Base-by-base conservation (phyloP, 306 rosid species). In the Vicia villosa region DNA sequence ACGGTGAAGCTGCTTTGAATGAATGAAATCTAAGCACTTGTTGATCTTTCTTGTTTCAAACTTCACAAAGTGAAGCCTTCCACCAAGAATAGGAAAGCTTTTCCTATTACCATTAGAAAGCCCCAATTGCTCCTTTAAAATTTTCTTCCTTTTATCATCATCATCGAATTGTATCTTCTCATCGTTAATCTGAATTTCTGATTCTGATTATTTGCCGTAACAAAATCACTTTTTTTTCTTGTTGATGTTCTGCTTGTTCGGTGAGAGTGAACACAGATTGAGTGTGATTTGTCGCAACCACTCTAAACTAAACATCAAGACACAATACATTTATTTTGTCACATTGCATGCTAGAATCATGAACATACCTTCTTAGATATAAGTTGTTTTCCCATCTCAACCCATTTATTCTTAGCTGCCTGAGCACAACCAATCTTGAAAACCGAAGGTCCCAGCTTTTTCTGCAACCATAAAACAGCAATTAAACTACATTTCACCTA, bases 41-140 rank as follows among this genome's bases (percentile, higher is more conserved):
- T 87, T 87, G 32, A 95, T 87, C 89, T 95, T 91, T 85, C 75
- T 77, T 0, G 99, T 95, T 75, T 95, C 99, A 70, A 95, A 95
- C 89, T 91, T 95, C 75, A 95, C 99, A 91, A 91, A 95, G 85
- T 95, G 97, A 80, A 91, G 96, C 79, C 97, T 85, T 75, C 99
- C 99, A 41, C 99, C 99, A 38, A 95, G 97, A 84, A 95, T 80
- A 60, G 99, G 99, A 73, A 65, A 95, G 90, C 89, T 91, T 84
- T 95, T 89, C 80, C 99, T 79, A 66, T 50, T 84, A 69, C 92
- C 86, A 59, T 81, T 91, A 20, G 96, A 83, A 60, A 91, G 70
- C 47, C 92, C 99, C 69, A 90, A 74, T 11, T 88, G 78, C 71
- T 87, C 92, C 81, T 80, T 89, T 82, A 85, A 14, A 69, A 56